Conservation (phyloP, 2,329 filamentous ascomycete species). For the Blumeria graminis region DNA sequence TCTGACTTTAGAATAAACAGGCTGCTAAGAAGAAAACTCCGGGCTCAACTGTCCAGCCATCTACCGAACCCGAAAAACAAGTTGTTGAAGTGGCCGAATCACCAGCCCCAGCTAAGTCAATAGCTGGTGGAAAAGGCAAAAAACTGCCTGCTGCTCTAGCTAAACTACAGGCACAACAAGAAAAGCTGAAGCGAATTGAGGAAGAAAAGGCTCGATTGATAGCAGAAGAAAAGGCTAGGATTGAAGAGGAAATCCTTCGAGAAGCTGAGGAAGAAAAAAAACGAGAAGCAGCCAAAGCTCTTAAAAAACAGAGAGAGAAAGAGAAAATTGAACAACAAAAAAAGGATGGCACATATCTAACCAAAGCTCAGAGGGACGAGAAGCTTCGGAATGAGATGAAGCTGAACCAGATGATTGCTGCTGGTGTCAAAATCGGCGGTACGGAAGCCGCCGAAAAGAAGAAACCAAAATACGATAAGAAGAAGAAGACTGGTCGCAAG, state of each 20-base stretch:
- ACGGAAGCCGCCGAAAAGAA: slow-evolving; percentile 28
- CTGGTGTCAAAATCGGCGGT: slow-evolving; percentile 48
- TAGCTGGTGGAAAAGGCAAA: slow-evolving; percentile 52
- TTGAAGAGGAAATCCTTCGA: slow-evolving; percentile 39
- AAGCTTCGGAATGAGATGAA: slow-evolving; percentile 58
- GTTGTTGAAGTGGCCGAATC: slow-evolving; percentile 24
- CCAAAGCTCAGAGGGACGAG: slow-evolving; percentile 65
- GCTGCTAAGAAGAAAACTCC: slow-evolving; percentile 63
- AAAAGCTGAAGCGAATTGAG: slow-evolving; percentile 40
- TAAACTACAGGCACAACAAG: slow-evolving; percentile 60
- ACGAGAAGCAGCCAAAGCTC: slow-evolving; percentile 46
- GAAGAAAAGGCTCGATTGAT: slow-evolving; percentile 34
- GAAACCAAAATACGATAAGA: slow-evolving; percentile 54
- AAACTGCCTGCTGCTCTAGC: slow-evolving; percentile 58
- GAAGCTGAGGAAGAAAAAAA: slow-evolving; percentile 44
- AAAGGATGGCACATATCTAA: slow-evolving; percentile 68
- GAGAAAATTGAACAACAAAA: slow-evolving; percentile 70
- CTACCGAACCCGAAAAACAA: slow-evolving; percentile 23
- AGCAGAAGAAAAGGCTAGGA: slow-evolving; percentile 38
- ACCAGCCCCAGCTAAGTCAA: slow-evolving; percentile 19
- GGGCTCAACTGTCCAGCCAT: slow-evolving; percentile 25
- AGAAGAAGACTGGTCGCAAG: slow-evolving; percentile 45
- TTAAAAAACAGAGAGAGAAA: slow-evolving; percentile 71
- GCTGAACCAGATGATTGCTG: slow-evolving; percentile 64
- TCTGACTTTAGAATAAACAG: slow-evolving; percentile 17